Percentiles rank a stretch among this genome's conserved stretches.
Conservation (phyloP, 164 flowering plant genomes). For the grape (Vitis vinifera) region ASM3070453v1 NC_081823.1:25633001-25633500, state of each 20-base stretch:
- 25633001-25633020: too few species aligned
- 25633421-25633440: conserved; percentile 33
- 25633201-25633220: conserved; percentile 80
- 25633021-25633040: too few species aligned
- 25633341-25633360: conserved; percentile 52
- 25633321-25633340: conserved; percentile 53
- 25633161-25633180: not conserved
- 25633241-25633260: conserved; percentile 76
- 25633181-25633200: conserved; percentile 7
- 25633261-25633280: conserved; percentile 92
- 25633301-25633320: conserved; percentile 56
- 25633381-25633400: conserved; percentile 17
- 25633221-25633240: conserved; percentile 79
- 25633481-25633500: conserved; percentile 98
- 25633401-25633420: conserved; percentile 7
- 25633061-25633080: not conserved
- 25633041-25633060: not conserved
- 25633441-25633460: conserved; percentile 85
- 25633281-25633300: conserved; percentile 77
- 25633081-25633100: not conserved
- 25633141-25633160: not conserved
- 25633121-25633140: too few species aligned
- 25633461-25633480: conserved; percentile 74
- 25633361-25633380: conserved; percentile 46
- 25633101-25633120: not conserved